Base-by-base conservation (phyloP, 2,329 filamentous ascomycete species). In the Sclerotinia nivalis region DNA sequence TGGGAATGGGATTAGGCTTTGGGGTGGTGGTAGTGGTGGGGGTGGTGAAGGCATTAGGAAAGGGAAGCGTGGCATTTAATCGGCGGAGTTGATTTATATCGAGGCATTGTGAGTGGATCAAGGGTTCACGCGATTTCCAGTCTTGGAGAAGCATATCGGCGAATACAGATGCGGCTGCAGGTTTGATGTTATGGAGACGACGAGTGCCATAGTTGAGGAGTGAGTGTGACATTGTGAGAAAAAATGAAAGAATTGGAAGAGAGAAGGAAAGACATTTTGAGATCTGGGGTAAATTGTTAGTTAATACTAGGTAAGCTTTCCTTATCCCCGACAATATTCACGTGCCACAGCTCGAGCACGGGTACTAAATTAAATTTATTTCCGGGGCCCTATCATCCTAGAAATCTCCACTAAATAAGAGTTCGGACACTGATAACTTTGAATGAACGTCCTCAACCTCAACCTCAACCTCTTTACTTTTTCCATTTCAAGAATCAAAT, bases 81-180 rank as follows among this genome's bases (percentile, higher is more conserved):
- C 87, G 87, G 70, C 89, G 87, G 0, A 91, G 80, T 75, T 91
- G 88, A 73, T 89, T 90, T 18, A 81, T 83, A 75, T 91, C 88
- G 9, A 91, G 80, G 4, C 83, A 69, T 74, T 91, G 88, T 4
- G 78, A 79, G 58, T 82, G 82, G 6, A 77, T 78, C 72, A 81
- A 80, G 0, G 82, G 81, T 1, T 81, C 80, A 7, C 79, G 76
- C 8, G 80, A 13, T 52, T 50, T 8, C n/a, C 25, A 80, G 66
- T 79, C 55, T 58, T 80, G 9, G 77, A 75, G 25, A 84, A 78
- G 73, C 84, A 84, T 56, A 78, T 76, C 20, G 77, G 81, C 81
- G 69, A 81, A 75, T 52, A 47, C 10, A 8, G 64, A 40, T 18
- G 64, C 55, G 13, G 28, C 37, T 13, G 61, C 18, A 34, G 43